A percentile compares a stretch with the other conserved stretches of the same genome.
phyloP scores from a whole-genome alignment of 1,139 yeast genomes.

The Saccharomycopsis phalli region DNA sequence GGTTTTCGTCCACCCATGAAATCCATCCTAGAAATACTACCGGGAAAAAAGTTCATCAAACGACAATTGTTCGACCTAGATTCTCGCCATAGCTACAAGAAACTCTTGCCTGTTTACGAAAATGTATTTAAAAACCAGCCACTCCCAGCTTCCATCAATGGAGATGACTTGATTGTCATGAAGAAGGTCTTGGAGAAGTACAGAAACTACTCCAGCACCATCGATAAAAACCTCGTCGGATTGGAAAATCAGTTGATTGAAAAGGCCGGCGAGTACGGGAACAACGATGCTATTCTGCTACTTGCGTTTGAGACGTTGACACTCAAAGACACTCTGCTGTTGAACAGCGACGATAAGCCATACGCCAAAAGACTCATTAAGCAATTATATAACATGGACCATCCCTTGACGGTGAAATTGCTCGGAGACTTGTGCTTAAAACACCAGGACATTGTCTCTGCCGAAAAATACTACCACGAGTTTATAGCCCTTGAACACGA shows the following conservation, averaged over 20 bases:
- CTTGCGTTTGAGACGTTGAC: conserved; percentile 54
- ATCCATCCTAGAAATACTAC: conserved; percentile 46
- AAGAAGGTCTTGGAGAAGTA: conserved; percentile 58
- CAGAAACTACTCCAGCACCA: conserved; percentile 50
- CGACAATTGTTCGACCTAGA: conserved; percentile 58
- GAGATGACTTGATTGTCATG: conserved; percentile 57
- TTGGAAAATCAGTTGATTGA: conserved; percentile 68
- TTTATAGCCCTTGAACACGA: conserved; percentile 47
- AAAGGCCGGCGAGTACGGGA: conserved; percentile 75
- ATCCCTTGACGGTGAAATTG: conserved; percentile 63
- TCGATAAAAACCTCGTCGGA: conserved; percentile 44
- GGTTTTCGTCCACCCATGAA: too few relatives aligned
- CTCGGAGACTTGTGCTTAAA: conserved; percentile 64
- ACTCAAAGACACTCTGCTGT: conserved; percentile 19
- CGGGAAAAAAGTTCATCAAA: conserved; percentile 48
- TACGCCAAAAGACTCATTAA: conserved; percentile 59
- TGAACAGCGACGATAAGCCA: conserved; percentile 40
- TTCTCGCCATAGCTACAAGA: conserved; percentile 43
- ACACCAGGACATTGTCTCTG: conserved; percentile 37
- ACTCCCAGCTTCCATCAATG: conserved; percentile 39
- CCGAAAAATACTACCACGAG: conserved; percentile 49
- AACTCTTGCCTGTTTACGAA: conserved; percentile 45
- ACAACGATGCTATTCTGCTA: conserved; percentile 69
- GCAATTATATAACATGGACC: conserved; percentile 50
- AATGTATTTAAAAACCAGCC: conserved; percentile 36